A percentile compares a stretch with the other conserved stretches of the same genome.
phyloP scores from a whole-genome alignment of 164 flowering plant genomes.

The Saururus chinensis region DNA sequence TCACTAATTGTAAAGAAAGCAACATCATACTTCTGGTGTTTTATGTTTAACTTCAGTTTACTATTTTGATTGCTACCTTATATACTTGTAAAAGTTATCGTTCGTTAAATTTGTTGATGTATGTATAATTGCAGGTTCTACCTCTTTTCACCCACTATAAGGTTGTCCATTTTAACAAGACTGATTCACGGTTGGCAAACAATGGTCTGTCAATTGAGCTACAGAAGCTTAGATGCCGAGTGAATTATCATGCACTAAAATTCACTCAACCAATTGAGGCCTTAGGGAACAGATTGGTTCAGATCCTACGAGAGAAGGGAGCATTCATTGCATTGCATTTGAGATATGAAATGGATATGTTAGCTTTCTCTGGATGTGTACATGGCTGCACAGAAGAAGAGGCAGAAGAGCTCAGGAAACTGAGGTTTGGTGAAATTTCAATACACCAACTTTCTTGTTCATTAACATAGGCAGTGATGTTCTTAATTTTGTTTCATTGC shows the following conservation, averaged over 20 bases:
- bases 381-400: slow-evolving; percentile 66
- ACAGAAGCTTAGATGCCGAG: slow-evolving; percentile 82
- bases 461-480: no score
- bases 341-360: slow-evolving; percentile 95
- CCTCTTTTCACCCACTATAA: slow-evolving; percentile 57
- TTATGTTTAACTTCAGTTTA: neutral
- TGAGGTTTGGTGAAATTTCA: slow-evolving; percentile 40
- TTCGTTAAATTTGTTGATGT: neutral
- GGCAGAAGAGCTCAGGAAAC: slow-evolving; percentile 65
- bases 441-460: no score
- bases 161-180: slow-evolving; percentile 72
- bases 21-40: neutral
- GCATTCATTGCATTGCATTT: slow-evolving; percentile 77
- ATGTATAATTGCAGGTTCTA: slow-evolving; percentile 39
- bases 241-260: slow-evolving; percentile 73
- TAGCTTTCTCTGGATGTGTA: slow-evolving; percentile 92
- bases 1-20: neutral
- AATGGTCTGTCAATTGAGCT: slow-evolving; percentile 59
- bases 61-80: neutral
- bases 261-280: slow-evolving; percentile 71
- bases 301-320: slow-evolving; percentile 50
- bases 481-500: neutral
- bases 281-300: slow-evolving; percentile 63
- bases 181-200: slow-evolving; percentile 81
- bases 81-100: no score